phyloP scores from a whole-genome alignment of 73 alveolate species.

The Effrenium voratum region DNA sequence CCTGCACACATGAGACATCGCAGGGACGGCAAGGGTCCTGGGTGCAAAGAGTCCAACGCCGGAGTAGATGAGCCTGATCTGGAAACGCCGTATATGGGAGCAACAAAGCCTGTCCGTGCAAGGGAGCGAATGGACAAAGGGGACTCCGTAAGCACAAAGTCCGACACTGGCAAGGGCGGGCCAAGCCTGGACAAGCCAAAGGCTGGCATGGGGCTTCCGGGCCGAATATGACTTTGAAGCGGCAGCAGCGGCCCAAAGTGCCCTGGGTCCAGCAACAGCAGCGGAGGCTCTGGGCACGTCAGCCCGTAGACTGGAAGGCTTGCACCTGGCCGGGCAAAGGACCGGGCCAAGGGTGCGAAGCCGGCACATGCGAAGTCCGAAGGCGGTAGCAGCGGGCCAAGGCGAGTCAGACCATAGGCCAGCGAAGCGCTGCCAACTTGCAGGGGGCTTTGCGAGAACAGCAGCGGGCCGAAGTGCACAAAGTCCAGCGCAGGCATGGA shows the following conservation, averaged over 20 bases:
- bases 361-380: background rate
- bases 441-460: background rate
- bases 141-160: slow-evolving; percentile 18
- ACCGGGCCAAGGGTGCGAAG: background rate
- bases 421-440: background rate
- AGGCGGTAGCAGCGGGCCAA: slow-evolving; percentile 9
- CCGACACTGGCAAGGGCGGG: background rate
- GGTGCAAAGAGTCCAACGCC: slow-evolving; percentile 25
- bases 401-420: slow-evolving; percentile 53
- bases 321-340: background rate
- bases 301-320: background rate
- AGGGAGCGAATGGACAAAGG: background rate
- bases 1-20: background rate
- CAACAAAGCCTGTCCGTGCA: background rate
- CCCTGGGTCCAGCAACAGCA: background rate
- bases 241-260: background rate
- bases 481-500: background rate
- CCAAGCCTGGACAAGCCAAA: slow-evolving; percentile 30
- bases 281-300: slow-evolving; percentile 5
- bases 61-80: background rate
- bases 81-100: slow-evolving; percentile 28
- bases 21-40: background rate
- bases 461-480: background rate
- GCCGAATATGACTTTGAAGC: background rate
- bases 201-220: background rate